These are phyloP conservation scores for Stagonosporopsis cucurbitacearum DNA, from an alignment of 2,329 filamentous ascomycete species.

Conservation along the genomic window DNA sequence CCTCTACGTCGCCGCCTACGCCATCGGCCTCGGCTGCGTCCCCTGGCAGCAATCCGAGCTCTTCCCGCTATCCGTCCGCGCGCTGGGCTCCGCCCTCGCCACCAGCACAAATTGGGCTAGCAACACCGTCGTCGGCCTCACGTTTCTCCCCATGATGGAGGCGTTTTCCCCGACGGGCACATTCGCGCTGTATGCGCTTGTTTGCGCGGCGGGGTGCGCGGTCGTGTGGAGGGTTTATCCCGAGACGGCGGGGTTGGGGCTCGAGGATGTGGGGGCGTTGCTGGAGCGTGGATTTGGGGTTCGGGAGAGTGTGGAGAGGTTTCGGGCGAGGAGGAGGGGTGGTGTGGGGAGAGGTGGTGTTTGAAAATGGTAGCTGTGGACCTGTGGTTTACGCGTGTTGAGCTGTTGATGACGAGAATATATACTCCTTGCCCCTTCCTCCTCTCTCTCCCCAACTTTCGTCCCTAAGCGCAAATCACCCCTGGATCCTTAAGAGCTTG, in stretches of 20 bases:
- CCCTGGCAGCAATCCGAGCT: constrained; percentile 96
- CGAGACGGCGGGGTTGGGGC: constrained; percentile 79
- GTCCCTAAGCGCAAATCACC: no score
- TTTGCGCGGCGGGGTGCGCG: constrained; percentile 73
- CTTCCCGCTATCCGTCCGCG: constrained; percentile 78
- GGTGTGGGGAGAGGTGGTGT: not conserved
- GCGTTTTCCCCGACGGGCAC: constrained; percentile 74
- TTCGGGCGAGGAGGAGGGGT: constrained; percentile 21
- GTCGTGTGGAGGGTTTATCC: constrained; percentile 79
- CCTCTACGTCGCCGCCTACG: constrained; percentile 84
- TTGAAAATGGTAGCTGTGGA: no score
- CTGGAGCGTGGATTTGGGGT: constrained; percentile 75
- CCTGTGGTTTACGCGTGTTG: no score
- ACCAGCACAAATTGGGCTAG: constrained; percentile 87
- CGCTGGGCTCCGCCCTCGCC: constrained; percentile 72
- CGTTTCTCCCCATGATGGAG: constrained; percentile 88
- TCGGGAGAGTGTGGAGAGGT: constrained; percentile 37
- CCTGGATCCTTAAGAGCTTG: no score
- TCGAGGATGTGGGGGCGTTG: constrained; percentile 80
- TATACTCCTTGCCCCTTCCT: no score
- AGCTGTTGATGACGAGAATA: no score
- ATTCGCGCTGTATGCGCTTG: constrained; percentile 77
- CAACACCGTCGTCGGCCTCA: constrained; percentile 85
- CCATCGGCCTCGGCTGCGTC: constrained; percentile 86
- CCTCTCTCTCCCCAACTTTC: no score